Evolutionary conservation across 2,329 filamentous ascomycete genomes (phyloP), one percentile per base, ranked within the genome.

Genomic region (Byssothecium circinans): DNA sequence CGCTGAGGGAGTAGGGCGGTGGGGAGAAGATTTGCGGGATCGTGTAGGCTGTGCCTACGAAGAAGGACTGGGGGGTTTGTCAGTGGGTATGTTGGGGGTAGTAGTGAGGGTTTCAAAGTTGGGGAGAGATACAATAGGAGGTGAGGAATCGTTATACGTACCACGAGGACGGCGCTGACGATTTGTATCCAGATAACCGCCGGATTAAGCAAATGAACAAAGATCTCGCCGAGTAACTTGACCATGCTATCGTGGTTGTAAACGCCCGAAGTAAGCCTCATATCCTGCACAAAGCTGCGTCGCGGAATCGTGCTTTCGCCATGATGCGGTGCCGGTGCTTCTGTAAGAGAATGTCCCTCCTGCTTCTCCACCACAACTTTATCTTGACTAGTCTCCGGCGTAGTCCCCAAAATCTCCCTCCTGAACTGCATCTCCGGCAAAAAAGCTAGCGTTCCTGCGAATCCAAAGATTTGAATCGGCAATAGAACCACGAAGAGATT

Each of bases 401-500:
- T 12, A 8, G 17, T 12, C 1, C 22, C 12, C 8, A 19, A n/a
- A 5, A 23, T 15, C 12, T 32, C 34, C n/a, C 47, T 45, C 15
- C 36, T 35, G 27, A 56, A 65, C 17, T 68, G 61, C 0, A 54
- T 62, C 37, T 70, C 66, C 1, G 66, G 66, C 1, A 68, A 33
- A 5, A 65, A 57, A 29, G 68, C 59, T 8, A 69, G 23, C 1
- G 57, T 54, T 1, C 56, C 52, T 8, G 65, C 12, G 1, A 61
- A 43, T 2, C 58, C 62, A 10, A 60, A 54, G 11, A 58, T 40
- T 19, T 67, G 54, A 32, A 70, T 60, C 0, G 67, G 67, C 7
- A 67, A 45, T 14, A 64, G 52, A 2, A 66, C 58, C 10, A 62
- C 55, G 29, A 70, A 70, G 14, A 67, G 52, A 19, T 60, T 61